Conservation (phyloP, 208 protist species). For the Leishmania tropica region DNA sequence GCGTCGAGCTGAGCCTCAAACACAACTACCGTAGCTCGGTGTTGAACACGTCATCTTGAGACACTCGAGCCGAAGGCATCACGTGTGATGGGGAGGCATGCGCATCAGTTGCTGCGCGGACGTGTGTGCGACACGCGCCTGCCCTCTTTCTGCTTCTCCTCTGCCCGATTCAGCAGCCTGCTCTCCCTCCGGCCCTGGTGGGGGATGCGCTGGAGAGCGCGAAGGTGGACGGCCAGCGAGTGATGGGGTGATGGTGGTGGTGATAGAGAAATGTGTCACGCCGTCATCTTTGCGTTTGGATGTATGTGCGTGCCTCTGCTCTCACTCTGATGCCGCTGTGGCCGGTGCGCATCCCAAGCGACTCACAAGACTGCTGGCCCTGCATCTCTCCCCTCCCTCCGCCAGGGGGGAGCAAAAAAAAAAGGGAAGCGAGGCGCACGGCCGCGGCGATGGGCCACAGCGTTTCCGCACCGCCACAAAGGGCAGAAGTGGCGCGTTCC, state of each 20-base stretch:
- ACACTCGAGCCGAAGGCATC: neutral
- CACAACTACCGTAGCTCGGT: constrained; percentile 56
- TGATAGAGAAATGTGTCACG: no score
- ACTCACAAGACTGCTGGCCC: neutral
- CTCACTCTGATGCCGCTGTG: neutral
- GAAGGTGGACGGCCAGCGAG: no score
- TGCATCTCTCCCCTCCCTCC: neutral
- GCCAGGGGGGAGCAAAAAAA: neutral
- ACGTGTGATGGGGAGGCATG: no score
- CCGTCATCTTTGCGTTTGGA: neutral
- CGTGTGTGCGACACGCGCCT: neutral
- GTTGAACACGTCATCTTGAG: constrained; percentile 4
- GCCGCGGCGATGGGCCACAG: neutral
- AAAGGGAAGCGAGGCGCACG: neutral
- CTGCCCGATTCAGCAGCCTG: no score
- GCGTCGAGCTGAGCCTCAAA: constrained; percentile 57
- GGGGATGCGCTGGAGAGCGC: no score
- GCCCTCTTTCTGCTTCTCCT: neutral
- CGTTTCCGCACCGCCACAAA: neutral
- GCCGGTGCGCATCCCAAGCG: neutral
- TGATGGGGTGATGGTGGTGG: no score
- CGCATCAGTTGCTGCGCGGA: neutral
- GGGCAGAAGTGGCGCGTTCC: neutral
- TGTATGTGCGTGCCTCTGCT: neutral
- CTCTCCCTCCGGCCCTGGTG: no score